A percentile compares a stretch with the other conserved stretches of the same genome.
phyloP scores from a whole-genome alignment of 306 rosid genomes.

The Sicyos edulis region DNA sequence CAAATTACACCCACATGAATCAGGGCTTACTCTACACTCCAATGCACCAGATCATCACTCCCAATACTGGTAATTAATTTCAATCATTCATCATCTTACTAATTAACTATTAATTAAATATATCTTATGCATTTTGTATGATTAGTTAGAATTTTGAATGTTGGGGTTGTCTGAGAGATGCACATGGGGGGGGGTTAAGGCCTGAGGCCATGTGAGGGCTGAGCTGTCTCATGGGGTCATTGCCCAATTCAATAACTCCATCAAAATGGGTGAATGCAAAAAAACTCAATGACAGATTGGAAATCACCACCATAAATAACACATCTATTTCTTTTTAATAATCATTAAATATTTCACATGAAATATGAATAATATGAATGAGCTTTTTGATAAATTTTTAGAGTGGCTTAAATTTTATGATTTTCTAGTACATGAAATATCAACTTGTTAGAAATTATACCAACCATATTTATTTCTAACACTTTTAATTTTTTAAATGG shows the following conservation, averaged over 20 bases:
- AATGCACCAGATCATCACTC: conserved; percentile 12
- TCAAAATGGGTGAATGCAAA: neutral
- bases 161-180: neutral
- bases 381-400: no score
- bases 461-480: no score
- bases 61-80: neutral
- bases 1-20: neutral
- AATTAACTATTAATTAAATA: no score
- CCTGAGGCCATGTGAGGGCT: conserved; percentile 8
- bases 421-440: no score
- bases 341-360: no score
- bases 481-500: no score
- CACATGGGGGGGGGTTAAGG: conserved; percentile 22
- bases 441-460: no score
- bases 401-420: no score
- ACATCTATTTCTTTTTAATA: no score
- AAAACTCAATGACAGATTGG: conserved; percentile 3
- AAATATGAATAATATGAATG: no score
- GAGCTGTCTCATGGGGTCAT: conserved; percentile 19
- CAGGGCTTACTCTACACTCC: conserved; percentile 7
- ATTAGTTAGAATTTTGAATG: neutral
- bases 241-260: neutral
- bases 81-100: no score
- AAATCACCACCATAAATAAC: neutral
- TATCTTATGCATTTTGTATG: neutral